These are phyloP conservation scores for Neoascochyta sp. DNA, from an alignment of 2,329 filamentous ascomycete genomes.

Conservation along the genomic window DNA sequence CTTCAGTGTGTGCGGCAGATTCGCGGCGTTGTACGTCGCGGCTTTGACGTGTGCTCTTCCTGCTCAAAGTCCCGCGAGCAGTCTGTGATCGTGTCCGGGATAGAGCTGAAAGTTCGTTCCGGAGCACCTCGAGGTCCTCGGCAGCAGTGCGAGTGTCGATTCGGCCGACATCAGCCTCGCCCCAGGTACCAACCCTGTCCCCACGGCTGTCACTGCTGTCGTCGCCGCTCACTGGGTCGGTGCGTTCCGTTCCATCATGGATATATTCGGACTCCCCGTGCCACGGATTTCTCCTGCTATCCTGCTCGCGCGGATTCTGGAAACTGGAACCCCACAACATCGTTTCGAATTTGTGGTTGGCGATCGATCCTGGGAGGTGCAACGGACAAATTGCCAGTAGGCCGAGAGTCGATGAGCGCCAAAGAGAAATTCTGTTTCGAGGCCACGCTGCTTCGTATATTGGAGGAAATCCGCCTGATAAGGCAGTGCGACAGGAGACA, in stretches of 20 bases:
- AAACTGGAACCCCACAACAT: slow-evolving; percentile 24
- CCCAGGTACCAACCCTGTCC: slow-evolving; percentile 53
- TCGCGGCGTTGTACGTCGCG: slow-evolving; percentile 10
- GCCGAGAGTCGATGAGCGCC: no score
- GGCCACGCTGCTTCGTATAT: no score
- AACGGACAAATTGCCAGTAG: no score
- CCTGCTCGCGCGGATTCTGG: slow-evolving; percentile 16
- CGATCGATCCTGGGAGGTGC: no score
- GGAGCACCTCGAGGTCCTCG: slow-evolving; percentile 58
- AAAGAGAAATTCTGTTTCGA: no score
- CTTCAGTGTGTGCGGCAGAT: slow-evolving; percentile 9
- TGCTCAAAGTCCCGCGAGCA: slow-evolving; percentile 22
- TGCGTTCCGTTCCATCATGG: slow-evolving; percentile 16
- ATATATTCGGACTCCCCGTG: slow-evolving; percentile 29
- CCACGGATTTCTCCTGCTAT: slow-evolving; percentile 33
- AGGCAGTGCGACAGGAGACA: no score
- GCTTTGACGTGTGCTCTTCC: slow-evolving; percentile 23
- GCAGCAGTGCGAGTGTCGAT: slow-evolving; percentile 53
- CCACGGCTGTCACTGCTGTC: slow-evolving; percentile 19
- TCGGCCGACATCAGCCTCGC: slow-evolving; percentile 57
- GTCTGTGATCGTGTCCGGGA: slow-evolving; percentile 42
- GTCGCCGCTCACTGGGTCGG: slow-evolving; percentile 4
- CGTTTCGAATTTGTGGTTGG: no score
- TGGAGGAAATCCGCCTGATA: no score
- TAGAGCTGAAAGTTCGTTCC: slow-evolving; percentile 53